Base-by-base conservation (phyloP, 2,329 filamentous ascomycete species). In the Calcarisporium arbuscula region DNA sequence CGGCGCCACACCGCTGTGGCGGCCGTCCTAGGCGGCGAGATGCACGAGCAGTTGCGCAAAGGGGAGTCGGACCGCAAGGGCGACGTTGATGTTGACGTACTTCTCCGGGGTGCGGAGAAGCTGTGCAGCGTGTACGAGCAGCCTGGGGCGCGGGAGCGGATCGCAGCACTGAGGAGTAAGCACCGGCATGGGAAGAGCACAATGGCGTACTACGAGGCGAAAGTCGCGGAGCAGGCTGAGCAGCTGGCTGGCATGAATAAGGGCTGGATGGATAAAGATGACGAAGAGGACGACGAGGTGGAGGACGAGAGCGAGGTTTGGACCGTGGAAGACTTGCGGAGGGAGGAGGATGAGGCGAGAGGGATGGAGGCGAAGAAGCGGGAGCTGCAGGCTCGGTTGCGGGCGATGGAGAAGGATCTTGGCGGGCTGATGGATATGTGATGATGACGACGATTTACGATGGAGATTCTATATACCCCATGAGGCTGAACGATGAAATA, bases 31-130 rank as follows among this genome's bases (percentile, higher is more conserved):
- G 92, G 92, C 5, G 82, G 81, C 1, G 85, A 94, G 46, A 76
- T 96, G 57, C 87, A 95, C 57, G 80, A 85, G 29, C 76, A 84
- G 55, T 87, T 95, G 65, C 43, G 76, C 61, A 43, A 70, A 54
- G 72, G 70, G 30, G 74, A 73, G 29, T 65, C 63, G 27, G 56
- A 60, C 38, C 52, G 54, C 34, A 54, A 72, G 43, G 82, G 80
- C 8, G 87, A 94, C 17, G 72, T 95, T 3, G 86, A 96, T 57
- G 80, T 96, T 4, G 85, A 94, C 50, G 72, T 94, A 2, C 64
- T 98, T 19, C 70, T 98, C 16, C 72, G 76, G 34, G 89, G 90
- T 1, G 90, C 89, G 1, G 88, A 95, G 67, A 95, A 88, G 67
- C 72, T 96, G 19, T 89, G 88, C 48, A 74, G 74, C 28, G 89